Evolutionary conservation across 2,329 filamentous ascomycete genomes (phyloP), one percentile per base, ranked within the genome.

Genomic region (Aspergillus sp.): DNA sequence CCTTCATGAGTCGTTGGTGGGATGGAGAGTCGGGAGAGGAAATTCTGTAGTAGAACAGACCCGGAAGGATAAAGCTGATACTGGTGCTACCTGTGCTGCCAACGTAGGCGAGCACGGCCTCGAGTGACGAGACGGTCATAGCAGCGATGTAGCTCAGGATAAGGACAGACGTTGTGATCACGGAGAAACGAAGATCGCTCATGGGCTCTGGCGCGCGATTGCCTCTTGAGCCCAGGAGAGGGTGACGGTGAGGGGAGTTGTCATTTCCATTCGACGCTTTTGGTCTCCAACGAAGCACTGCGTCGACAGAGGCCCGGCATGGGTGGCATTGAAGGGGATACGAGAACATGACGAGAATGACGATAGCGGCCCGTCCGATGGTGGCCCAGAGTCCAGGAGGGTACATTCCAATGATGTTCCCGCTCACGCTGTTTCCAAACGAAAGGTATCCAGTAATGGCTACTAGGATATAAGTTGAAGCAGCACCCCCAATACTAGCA

Each of bases 11-110:
- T 12, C 86, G 82, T 65, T 95, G 91, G 59, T 96, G 90, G 53
- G 91, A 83, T 23, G 84, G 79, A 41, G 88, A 91, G 47, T 95
- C 86, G 0, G 93, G 93, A 20, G 88, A 83, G 10, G 89, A 94
- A 51, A 98, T 97, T 70, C 97, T 97, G 73, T 97, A 98, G 70
- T 97, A 98, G 68, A 98, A 98, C 3, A 98, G 72, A 0, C 93
- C 93, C 0, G 93, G 93, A 0, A 98, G 78, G 55, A 98, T 97
- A 66, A 98, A 98, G 52, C 88, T 95, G 60, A 98, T 98, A 52
- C 88, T 89, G 0, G 93, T 98, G 45, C 86, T 91, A 46, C 93
- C 93, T 0, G 93, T 98, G 59, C 86, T 90, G 33, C 93, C 93
- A 9, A 98, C 93, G 58, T 96, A 98, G 0, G 93, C 91, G 0